phyloP scores from a whole-genome alignment of 768 basidiomycete genomes.

The Amanita thiersii region DNA sequence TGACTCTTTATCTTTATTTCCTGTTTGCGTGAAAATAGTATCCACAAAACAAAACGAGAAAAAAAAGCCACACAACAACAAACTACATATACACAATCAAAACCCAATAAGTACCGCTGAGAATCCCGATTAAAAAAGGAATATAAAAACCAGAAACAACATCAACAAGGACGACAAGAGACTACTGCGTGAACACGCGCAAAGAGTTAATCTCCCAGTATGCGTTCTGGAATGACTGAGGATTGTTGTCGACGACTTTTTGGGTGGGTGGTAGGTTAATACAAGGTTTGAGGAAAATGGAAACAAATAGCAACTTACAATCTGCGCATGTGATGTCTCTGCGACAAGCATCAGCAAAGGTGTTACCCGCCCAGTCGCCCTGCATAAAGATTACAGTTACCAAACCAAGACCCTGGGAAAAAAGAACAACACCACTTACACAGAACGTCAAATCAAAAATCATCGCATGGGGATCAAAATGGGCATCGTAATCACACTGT shows the following conservation, averaged over 20 bases:
- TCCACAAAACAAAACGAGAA: too few relatives aligned
- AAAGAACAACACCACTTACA: constrained; percentile 25
- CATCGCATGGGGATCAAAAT: constrained; percentile 45
- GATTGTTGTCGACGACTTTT: constrained; percentile 52
- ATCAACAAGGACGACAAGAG: background rate
- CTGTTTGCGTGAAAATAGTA: too few relatives aligned
- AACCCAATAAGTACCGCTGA: too few relatives aligned
- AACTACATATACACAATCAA: too few relatives aligned
- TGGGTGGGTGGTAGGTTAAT: background rate
- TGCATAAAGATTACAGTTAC: constrained; percentile 13
- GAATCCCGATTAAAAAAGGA: too few relatives aligned
- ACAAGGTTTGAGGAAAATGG: constrained; percentile 6
- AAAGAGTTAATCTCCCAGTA: constrained; percentile 67
- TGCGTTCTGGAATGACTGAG: constrained; percentile 47
- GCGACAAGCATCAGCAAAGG: constrained; percentile 33
- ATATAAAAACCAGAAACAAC: background rate
- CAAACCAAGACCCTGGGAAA: background rate
- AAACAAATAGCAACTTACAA: too few relatives aligned
- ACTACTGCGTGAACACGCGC: constrained; percentile 38
- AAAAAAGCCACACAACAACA: too few relatives aligned
- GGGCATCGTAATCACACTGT: constrained; percentile 41
- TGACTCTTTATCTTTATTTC: too few relatives aligned
- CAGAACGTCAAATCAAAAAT: constrained; percentile 59
- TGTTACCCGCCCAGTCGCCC: constrained; percentile 49
- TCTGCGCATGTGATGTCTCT: constrained; percentile 28